Evolutionary conservation across 495 filamentous ascomycete genomes (phyloP), one percentile per base, ranked within the genome.

Genomic region (Aspergillus nanangensis): DNA sequence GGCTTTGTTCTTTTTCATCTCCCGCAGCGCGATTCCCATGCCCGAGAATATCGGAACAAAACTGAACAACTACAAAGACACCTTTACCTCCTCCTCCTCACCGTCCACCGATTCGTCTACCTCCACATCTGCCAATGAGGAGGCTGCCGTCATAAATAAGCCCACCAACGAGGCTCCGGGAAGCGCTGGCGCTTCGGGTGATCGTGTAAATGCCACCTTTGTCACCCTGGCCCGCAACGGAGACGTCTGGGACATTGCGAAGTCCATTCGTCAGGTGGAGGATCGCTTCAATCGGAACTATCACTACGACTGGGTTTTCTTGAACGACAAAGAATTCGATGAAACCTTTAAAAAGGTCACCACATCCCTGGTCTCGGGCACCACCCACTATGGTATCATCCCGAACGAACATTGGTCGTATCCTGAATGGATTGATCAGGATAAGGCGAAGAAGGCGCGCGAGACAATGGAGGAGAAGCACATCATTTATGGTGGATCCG

Each of bases 251-350:
- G 93, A 97, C 23, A 96, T 98, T 55, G 86, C 90, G 19, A 82
- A 86, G 56, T 94, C 89, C 7, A 98, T 98, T 58, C 88, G 93
- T 18, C 84, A 92, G 52, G 82, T 98, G 25, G 93, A 98, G 69
- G 93, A 98, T 62, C 86, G 93, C 52, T 97, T 98, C 81, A 98
- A 98, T 68, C 79, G 82, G 53, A 84, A 90, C 40, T 97, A 85
- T 66, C 84, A 96, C 71, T 98, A 98, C 65, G 93, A 97, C 60
- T 98, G 93, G 93, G 94, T 98, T 21, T 98, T 98, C 72, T 66
- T 98, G 51, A 98, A 98, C 65, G 93, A 98, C 61, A 79, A 89
- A 60, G 86, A 88, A 1, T 98, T 98, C 56, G 87, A 95, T 55
- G 84, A 87, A 1, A 79, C 80, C 9, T 98, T 98, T 72, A 97